Evolutionary conservation across 2,329 filamentous ascomycete species (phyloP).

Genomic region (Fusarium secorum): DNA sequence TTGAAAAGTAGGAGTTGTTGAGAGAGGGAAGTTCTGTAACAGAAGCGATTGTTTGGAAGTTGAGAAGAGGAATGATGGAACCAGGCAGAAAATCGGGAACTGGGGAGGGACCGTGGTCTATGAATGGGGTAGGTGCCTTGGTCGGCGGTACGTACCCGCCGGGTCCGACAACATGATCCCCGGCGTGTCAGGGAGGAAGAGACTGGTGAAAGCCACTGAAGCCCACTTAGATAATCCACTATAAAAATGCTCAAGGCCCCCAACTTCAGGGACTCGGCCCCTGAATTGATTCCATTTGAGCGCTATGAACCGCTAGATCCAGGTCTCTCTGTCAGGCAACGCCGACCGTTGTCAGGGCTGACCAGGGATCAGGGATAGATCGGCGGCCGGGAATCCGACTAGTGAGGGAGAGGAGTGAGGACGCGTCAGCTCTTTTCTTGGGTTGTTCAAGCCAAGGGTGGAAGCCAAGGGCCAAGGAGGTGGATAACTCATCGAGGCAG

Average conservation of each 20-base stretch:
- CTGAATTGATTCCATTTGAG: slow-evolving; percentile 12
- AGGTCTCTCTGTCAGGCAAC: slow-evolving; percentile 20
- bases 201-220: slow-evolving; percentile 26
- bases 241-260: slow-evolving; percentile 30
- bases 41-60: slow-evolving; percentile 31
- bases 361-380: slow-evolving; percentile 32
- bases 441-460: slow-evolving; percentile 41
- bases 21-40: slow-evolving; percentile 25
- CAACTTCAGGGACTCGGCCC: slow-evolving; percentile 13
- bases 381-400: slow-evolving; percentile 34
- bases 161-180: slow-evolving; percentile 28
- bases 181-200: slow-evolving; percentile 17
- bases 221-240: slow-evolving; percentile 32
- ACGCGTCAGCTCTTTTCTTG: slow-evolving; percentile 43
- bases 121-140: slow-evolving; percentile 47
- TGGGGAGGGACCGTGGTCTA: slow-evolving; percentile 44
- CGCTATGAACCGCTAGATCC: slow-evolving; percentile 13
- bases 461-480: slow-evolving; percentile 26
- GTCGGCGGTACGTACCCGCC: slow-evolving; percentile 27
- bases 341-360: slow-evolving; percentile 33
- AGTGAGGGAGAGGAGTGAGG: slow-evolving; percentile 39
- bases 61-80: slow-evolving; percentile 36
- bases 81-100: slow-evolving; percentile 40
- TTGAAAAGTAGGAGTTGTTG: slow-evolving; percentile 15
- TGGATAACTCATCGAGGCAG: slow-evolving; percentile 33